Evolutionary conservation across 2,329 filamentous ascomycete species (phyloP), one percentile per base, ranked within the genome.

Genomic region (Fusarium odoratissimum): DNA sequence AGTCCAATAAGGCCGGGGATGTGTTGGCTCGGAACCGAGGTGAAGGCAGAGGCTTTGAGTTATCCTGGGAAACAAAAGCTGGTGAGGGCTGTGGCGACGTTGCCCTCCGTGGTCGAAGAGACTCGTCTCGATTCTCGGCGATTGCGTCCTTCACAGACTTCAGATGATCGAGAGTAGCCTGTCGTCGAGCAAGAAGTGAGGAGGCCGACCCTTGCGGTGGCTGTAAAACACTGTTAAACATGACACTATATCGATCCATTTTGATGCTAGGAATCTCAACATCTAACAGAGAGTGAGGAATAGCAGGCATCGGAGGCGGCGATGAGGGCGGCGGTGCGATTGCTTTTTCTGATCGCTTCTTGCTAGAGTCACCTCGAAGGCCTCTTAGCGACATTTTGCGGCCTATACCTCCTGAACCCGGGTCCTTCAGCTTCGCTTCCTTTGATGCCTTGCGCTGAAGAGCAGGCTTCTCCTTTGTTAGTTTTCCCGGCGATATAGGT

Each of bases 211-310:
- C 75, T 42, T 81, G 80, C 12, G 81, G 80, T 68, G 81, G 80
- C 68, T 89, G 88, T 31, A 97, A 84, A 11, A 98, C 86, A 41
- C 89, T 89, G 61, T 91, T 90, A 78, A 98, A 98, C 95, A 98
- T 98, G 73, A 98, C 89, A 75, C 95, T 97, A 76, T 97, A 98
- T 54, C 95, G 87, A 79, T 98, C 95, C 87, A 98, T 86, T 70
- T 92, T 90, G 61, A 93, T 87, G 55, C 89, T 88, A 2, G 95
- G 95, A 64, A 98, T 96, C 58, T 95, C 90, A 21, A 98, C 88
- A 75, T 95, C 87, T 25, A 98, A 84, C 11, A 92, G 64, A 2
- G 78, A 76, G 12, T 76, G 71, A 45, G 44, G 77, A 12, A 78
- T 52, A 28, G 59, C 64, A 31, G 69, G 69, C 38, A 72, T 57